Evolutionary conservation across 768 basidiomycete species (phyloP), one percentile per base, ranked within the genome.

Genomic region (Pulveroboletus sp.): DNA sequence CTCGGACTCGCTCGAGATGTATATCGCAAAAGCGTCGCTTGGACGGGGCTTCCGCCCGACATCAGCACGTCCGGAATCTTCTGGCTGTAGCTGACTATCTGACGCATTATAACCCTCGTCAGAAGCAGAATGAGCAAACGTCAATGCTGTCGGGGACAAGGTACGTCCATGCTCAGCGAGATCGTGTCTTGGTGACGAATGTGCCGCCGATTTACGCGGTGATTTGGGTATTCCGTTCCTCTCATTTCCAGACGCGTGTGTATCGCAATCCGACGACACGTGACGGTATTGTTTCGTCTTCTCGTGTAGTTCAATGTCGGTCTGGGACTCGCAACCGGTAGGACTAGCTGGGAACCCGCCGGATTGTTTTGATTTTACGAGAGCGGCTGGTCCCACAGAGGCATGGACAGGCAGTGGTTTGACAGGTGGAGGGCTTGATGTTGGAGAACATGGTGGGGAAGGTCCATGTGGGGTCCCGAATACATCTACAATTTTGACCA

Each of bases 1-100:
- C 39, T 65, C 64, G 27, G 64, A 66, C 21, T 51, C 63, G 8
- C 64, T 65, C 8, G 64, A 66, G 18, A 65, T 65, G 42, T 43
- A 64, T 26, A 65, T 65, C 13, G 51, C 54, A 44, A 49, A 54
- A 9, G 46, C 8, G 38, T 59, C 53, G 43, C 57, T 57, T 17
- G 9, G 17, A 9, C 56, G 42, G 1, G 51, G 45, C 27, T 53
- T 51, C 32, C 49, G 39, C 14, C 30, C 35, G 1, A 48, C 39
- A 17, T 5, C n/a, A 13, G 11, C 15, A n/a, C 36, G 39, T 47
- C 35, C 44, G 26, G 49, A 28, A 26, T 10, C 38, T 5, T 32
- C 17, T 21, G 17, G 27, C 4, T 18, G 32, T 15, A 21, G 15
- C 14, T 39, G 41, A 43, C 8, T 8, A 1, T 47, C 50, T 14